Evolutionary conservation across 2,329 filamentous ascomycete species (phyloP), one percentile per base, ranked within the genome.

Genomic region (Beauveria asiatica): DNA sequence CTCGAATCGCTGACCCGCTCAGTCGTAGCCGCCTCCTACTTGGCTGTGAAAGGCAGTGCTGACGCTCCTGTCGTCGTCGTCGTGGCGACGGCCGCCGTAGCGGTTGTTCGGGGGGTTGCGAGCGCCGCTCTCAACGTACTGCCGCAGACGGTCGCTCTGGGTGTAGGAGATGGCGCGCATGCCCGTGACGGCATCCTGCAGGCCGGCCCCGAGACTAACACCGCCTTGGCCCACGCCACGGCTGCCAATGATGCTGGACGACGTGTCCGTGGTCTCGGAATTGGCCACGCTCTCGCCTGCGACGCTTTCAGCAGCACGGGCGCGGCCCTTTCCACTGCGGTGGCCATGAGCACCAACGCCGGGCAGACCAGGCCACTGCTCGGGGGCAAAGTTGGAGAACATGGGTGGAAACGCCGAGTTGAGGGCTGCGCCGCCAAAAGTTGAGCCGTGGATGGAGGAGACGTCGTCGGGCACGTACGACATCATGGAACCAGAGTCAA

Each of bases 401-500:
- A 97, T 96, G 19, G 90, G 89, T 17, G 94, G 94, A 72, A 93
- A 97, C 25, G 91, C 90, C 39, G 71, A 70, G 61, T 73, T 74
- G 33, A 95, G 80, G n/a, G 87, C 88, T 41, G 89, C 89, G 42
- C 92, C 92, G 59, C 92, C 92, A 56, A 97, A 84, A 1, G 92
- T 87, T 49, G 92, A 96, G 52, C 92, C 92, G 73, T 97, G 93
- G 50, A 99, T 89, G 2, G 92, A 97, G 9, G 93, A 97, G 45
- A 96, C 92, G 72, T 99, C 94, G 68, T 99, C 94, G 2, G 93
- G 91, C 62, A 99, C 96, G 72, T 96, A 97, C 17, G 93, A 94
- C 67, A 97, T 82, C 70, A 97, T 89, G 3, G 93, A 97, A 48
- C 90, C 89, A 19, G 89, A 85, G 69, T 97, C 93, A 62, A 84